Conservation (phyloP, 805 yeast species). For the Metschnikowia hibisci region DNA sequence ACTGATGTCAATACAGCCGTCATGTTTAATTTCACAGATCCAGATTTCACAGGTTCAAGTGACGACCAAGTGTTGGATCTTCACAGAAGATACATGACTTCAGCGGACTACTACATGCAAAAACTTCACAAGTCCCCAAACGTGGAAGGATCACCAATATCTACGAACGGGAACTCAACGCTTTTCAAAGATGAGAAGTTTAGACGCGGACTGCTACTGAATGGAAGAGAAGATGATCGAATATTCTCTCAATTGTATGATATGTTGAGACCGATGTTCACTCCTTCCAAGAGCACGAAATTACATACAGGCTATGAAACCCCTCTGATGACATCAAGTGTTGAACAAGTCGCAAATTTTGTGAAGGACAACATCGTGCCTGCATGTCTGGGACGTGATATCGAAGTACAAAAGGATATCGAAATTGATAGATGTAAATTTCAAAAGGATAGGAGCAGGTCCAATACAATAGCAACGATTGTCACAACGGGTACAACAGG, state of each 20-base stretch:
- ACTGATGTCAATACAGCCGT: slow-evolving; percentile 8
- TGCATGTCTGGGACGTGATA: neutral
- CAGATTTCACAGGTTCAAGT: slow-evolving; percentile 5
- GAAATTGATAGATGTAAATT: neutral
- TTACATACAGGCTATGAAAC: slow-evolving; percentile 2
- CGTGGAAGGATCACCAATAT: neutral
- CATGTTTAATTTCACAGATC: slow-evolving; percentile 11
- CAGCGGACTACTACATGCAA: slow-evolving; percentile 14
- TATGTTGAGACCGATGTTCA: slow-evolving; percentile 9
- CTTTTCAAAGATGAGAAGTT: slow-evolving; percentile 4
- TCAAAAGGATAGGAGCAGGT: slow-evolving; percentile 1
- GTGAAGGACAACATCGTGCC: slow-evolving; percentile 6
- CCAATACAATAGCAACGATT: slow-evolving; percentile 2
- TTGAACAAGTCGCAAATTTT: slow-evolving; percentile 9
- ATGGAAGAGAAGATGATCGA: slow-evolving; percentile 4
- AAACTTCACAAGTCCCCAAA: slow-evolving; percentile 8
- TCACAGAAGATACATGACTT: slow-evolving; percentile 15
- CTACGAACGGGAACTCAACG: neutral
- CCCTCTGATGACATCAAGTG: slow-evolving; percentile 5
- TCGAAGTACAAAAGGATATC: neutral
- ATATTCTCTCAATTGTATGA: slow-evolving; percentile 5
- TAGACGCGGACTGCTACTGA: slow-evolving; percentile 3
- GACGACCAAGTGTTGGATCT: slow-evolving; percentile 10
- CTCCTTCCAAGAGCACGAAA: slow-evolving; percentile 7
- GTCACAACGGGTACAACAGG: neutral